Percentiles rank a stretch among this genome's conserved stretches.
Conservation (phyloP, 257 asterid genomes). For the Verbascum thapsus region DNA sequence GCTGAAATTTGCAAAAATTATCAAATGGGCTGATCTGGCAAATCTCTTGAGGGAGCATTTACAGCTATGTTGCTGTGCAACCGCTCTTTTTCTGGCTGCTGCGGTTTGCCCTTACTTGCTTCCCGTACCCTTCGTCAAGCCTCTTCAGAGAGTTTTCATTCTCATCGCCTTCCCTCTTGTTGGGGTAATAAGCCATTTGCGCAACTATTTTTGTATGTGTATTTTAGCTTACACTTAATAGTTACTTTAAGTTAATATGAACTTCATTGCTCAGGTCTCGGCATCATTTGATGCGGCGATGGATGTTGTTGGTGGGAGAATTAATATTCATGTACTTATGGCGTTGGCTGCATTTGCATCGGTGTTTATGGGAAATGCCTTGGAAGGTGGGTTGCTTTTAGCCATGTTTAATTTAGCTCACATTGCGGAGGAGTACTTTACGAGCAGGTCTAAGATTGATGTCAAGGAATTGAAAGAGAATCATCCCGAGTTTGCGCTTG, state of each 20-base stretch:
- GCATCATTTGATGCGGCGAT: slow-evolving; percentile 83
- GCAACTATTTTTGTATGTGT: slow-evolving; percentile 6
- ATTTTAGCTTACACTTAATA: not conserved
- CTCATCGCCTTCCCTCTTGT: slow-evolving; percentile 87
- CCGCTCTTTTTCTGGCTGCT: slow-evolving; percentile 72
- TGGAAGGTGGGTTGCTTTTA: slow-evolving; percentile 97
- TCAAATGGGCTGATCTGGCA: slow-evolving; percentile 73
- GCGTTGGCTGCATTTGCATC: slow-evolving; percentile 99
- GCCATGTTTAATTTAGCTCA: slow-evolving; percentile 98
- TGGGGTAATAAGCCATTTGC: slow-evolving; percentile 54
- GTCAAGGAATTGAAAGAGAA: slow-evolving; percentile 90
- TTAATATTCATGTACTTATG: slow-evolving; percentile 94
- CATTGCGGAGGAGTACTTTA: slow-evolving; percentile 95
- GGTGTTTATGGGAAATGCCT: slow-evolving; percentile 82
- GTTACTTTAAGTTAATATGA: not conserved
- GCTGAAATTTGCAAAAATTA: slow-evolving; percentile 58
- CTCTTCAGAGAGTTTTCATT: slow-evolving; percentile 59
- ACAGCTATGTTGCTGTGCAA: slow-evolving; percentile 85
- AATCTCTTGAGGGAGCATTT: slow-evolving; percentile 75
- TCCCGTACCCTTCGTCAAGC: slow-evolving; percentile 58
- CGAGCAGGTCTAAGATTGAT: slow-evolving; percentile 81
- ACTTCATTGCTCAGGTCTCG: slow-evolving; percentile 56
- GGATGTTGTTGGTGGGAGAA: slow-evolving; percentile 85
- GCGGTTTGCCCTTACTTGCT: slow-evolving; percentile 73
- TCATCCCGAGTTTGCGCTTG: slow-evolving; percentile 85